Percentiles rank a stretch among this genome's conserved stretches.
phyloP scores from a whole-genome alignment of 2,329 filamentous ascomycete genomes.

The Periconia macrospinosa region DNA sequence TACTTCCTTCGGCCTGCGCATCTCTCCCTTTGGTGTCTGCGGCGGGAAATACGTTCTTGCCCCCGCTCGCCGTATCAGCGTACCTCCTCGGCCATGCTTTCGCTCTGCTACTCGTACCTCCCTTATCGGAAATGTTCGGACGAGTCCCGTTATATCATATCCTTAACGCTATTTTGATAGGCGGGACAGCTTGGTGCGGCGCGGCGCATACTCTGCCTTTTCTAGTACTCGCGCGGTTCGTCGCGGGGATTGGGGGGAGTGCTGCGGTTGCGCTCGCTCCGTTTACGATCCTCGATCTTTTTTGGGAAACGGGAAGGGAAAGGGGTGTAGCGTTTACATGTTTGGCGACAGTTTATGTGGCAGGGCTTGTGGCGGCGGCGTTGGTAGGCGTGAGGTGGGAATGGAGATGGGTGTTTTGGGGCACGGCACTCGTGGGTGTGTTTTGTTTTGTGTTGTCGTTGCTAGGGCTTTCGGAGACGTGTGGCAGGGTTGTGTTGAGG shows the following conservation, averaged over 20 bases:
- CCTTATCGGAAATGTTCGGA: conserved; percentile 59
- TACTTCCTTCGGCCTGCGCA: neutral
- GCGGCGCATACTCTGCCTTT: conserved; percentile 47
- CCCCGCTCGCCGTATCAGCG: conserved; percentile 1
- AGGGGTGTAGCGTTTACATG: conserved; percentile 28
- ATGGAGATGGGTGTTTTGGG: conserved; percentile 54
- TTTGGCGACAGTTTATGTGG: conserved; percentile 28
- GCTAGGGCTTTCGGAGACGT: neutral
- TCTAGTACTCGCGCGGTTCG: conserved; percentile 49
- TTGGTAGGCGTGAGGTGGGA: conserved; percentile 46
- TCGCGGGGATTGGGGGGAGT: conserved; percentile 46
- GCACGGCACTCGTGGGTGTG: conserved; percentile 37
- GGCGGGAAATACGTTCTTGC: neutral
- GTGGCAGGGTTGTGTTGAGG: neutral
- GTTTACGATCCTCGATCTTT: conserved; percentile 39
- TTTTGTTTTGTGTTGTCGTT: neutral
- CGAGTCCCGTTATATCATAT: conserved; percentile 38
- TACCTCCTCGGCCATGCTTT: conserved; percentile 61
- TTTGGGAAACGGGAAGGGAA: conserved; percentile 17
- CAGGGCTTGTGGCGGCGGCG: conserved; percentile 36
- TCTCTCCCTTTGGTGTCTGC: conserved; percentile 2
- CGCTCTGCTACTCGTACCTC: conserved; percentile 67
- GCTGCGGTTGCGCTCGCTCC: conserved; percentile 48
- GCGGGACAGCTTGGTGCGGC: conserved; percentile 46
- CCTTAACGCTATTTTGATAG: conserved; percentile 40